Evolutionary conservation across 2,329 filamentous ascomycete genomes (phyloP).

Genomic region (Arthrinium phaeospermum): DNA sequence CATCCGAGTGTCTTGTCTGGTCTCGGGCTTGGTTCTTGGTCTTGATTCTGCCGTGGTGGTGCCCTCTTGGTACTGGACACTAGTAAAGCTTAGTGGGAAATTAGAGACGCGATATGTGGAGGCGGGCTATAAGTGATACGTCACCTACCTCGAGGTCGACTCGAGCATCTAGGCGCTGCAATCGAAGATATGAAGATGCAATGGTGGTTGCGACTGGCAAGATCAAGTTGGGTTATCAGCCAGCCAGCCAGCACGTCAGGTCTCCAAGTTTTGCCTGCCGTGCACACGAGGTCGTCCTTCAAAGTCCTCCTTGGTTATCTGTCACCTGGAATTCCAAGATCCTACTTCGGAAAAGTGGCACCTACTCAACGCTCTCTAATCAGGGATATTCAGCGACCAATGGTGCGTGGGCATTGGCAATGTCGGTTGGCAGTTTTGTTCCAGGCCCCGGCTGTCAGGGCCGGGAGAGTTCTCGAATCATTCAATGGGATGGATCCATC

Average conservation of each 20-base stretch:
- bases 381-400: background rate
- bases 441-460: background rate
- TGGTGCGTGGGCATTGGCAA: background rate
- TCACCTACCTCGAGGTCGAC: background rate
- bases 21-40: background rate
- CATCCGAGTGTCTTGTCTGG: constrained; percentile 3
- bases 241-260: background rate
- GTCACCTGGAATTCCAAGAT: constrained; percentile 4
- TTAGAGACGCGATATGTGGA: constrained; percentile 13
- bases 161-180: background rate
- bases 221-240: background rate
- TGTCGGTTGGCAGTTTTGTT: background rate
- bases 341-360: background rate
- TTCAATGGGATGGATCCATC: background rate
- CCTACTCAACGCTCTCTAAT: background rate
- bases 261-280: background rate
- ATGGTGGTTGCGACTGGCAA: background rate
- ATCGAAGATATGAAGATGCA: too few species aligned
- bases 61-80: background rate
- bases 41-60: constrained; percentile 5
- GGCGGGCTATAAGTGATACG: background rate
- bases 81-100: constrained; percentile 14
- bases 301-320: background rate
- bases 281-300: background rate
- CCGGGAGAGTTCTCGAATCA: background rate